Base-by-base conservation (phyloP, 108 stramenopile genomes). In the Skeletonema costatum region DNA sequence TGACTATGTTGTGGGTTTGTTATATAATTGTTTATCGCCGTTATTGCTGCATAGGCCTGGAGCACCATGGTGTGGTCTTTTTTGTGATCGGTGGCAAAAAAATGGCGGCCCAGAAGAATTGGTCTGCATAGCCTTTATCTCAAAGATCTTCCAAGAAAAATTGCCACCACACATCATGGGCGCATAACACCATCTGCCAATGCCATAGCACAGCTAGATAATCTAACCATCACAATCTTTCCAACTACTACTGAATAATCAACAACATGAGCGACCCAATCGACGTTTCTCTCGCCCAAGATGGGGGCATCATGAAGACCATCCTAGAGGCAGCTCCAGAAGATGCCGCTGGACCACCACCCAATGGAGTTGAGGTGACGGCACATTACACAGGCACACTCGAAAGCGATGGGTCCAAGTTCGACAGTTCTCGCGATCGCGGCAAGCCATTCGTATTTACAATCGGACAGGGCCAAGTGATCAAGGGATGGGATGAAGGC, bases 401-500 rank as follows among this genome's bases (percentile, higher is more conserved):
- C 70, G 88, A 79, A 30, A 85, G 73, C 21, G 93, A 96, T 74
- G 97, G 97, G n/a, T 74, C 83, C 76, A 91, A 97, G 71, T 97
- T 97, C 74, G 97, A 97, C 72, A 79, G 78, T 50, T 85, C 83
- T 60, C 81, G 83, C 11, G 94, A 96, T 80, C 87, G 96, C n/a
- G 96, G 96, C 31, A 86, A 93, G 66, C 86, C 95, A 6, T 99
- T 99, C 85, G 91, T 96, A 72, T 99, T 99, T 64, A 93, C 93
- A 19, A 91, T 98, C 65, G 98, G 98, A 9, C 70, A 86, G 19
- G 97, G 97, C 12, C 85, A 87, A 69, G 98, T 99, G n/a, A 99
- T 99, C 73, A 92, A 89, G 64, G 98, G 91, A 31, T 99, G 98
- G 98, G 98, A 99, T 75, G 88, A 93, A 39, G 95, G 92, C 48